These are phyloP conservation scores for Sparassis latifolia DNA, from an alignment of 1,284 basidiomycete genomes.

Conservation along the genomic window DNA sequence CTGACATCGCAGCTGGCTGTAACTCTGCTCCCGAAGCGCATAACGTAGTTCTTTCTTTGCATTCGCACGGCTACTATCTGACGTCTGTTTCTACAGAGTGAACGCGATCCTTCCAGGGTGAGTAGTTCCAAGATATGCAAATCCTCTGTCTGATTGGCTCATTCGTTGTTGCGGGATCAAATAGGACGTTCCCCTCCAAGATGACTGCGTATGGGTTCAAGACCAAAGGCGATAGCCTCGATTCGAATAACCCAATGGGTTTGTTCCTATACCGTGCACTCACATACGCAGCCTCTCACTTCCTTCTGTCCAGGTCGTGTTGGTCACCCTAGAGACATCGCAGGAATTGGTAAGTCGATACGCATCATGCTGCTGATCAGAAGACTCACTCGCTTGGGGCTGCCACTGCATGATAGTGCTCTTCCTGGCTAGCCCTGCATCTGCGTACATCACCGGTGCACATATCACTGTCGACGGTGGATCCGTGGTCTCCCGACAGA, in stretches of 20 bases:
- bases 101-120: conserved; percentile 82
- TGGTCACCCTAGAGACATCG: conserved; percentile 68
- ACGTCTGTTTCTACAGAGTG: conserved; percentile 40
- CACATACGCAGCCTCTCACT: not conserved
- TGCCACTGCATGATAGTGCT: conserved; percentile 28
- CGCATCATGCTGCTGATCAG: not conserved
- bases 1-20: conserved; percentile 71
- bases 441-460: conserved; percentile 68
- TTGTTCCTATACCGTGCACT: conserved; percentile 8
- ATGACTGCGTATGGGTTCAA: conserved; percentile 81
- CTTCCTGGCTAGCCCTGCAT: conserved; percentile 68
- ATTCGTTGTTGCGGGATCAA: not conserved
- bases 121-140: conserved; percentile 6
- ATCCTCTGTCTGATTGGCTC: not conserved
- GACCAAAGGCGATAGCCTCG: conserved; percentile 46
- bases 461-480: conserved; percentile 73
- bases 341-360: conserved; percentile 45
- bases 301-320: conserved; percentile 45
- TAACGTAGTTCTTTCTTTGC: conserved; percentile 46
- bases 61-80: not conserved
- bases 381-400: not conserved
- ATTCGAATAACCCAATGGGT: conserved; percentile 56
- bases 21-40: conserved; percentile 53
- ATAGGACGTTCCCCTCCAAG: conserved; percentile 75
- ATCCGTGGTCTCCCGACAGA: conserved; percentile 11